A percentile compares a stretch with the other conserved stretches of the same genome.
Evolutionary conservation across 177 flowering plant species (phyloP).

Genomic region (Vitis hybrid): DNA sequence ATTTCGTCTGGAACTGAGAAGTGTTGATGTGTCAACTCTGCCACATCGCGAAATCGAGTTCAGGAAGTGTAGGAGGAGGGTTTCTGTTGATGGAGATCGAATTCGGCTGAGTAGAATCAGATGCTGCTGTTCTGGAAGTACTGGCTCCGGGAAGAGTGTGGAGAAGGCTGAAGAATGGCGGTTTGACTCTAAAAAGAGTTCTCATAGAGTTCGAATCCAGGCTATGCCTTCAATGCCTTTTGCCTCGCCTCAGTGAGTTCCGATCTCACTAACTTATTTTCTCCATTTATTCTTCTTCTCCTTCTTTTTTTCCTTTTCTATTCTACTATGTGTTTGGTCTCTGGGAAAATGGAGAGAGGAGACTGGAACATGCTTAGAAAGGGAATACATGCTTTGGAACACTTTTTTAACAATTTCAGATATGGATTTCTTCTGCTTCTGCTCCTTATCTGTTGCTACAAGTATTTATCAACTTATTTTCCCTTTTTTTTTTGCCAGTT

Average conservation of each 20-base stretch:
- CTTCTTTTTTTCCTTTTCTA: neutral
- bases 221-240: slow-evolving; percentile 56
- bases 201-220: slow-evolving; percentile 35
- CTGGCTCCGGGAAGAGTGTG: slow-evolving; percentile 26
- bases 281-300: neutral
- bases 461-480: too few species aligned
- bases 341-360: too few species aligned
- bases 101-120: slow-evolving; percentile 17
- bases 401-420: too few species aligned
- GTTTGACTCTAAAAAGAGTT: slow-evolving; percentile 38
- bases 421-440: too few species aligned
- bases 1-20: slow-evolving; percentile 26
- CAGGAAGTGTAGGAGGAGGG: slow-evolving; percentile 20
- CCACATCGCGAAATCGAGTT: slow-evolving; percentile 12
- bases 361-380: too few species aligned
- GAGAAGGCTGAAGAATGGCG: slow-evolving; percentile 49
- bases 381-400: too few species aligned
- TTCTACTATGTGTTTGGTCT: too few species aligned
- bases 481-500: too few species aligned
- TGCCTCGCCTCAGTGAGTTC: slow-evolving; percentile 53
- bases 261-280: neutral
- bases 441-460: too few species aligned
- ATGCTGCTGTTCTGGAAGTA: slow-evolving; percentile 44
- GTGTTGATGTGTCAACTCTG: slow-evolving; percentile 1
- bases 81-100: slow-evolving; percentile 8